Evolutionary conservation across 352 stramenopile genomes (phyloP).

Genomic region (Phytophthora pluvialis): DNA sequence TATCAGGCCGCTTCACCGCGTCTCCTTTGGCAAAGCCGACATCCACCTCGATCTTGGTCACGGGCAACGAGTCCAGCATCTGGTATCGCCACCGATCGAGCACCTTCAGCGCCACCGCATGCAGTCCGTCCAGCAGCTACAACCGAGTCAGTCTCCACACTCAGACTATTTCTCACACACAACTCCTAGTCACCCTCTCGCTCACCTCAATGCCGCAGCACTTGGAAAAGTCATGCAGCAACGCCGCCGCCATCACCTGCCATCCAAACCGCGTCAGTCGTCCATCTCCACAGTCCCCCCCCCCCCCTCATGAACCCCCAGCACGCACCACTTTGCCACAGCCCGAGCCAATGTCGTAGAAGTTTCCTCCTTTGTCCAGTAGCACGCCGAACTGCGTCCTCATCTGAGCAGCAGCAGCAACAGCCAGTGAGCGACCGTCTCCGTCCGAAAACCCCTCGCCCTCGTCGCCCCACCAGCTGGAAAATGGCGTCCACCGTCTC

Average conservation of each 20-base stretch:
- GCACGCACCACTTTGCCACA: conserved; percentile 75
- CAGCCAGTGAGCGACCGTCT: neutral
- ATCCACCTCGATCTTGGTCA: conserved; percentile 58
- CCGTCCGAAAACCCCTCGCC: neutral
- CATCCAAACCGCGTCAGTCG: neutral
- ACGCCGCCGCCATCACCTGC: conserved; percentile 60
- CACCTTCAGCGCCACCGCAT: conserved; percentile 63
- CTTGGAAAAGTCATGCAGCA: conserved; percentile 73
- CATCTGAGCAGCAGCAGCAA: conserved; percentile 41
- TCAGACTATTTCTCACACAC: neutral
- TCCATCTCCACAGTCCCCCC: neutral
- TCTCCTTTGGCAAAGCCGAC: conserved; percentile 63
- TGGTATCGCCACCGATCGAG: conserved; percentile 75
- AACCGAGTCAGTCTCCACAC: neutral
- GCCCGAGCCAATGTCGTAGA: conserved; percentile 75
- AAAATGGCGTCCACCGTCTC: conserved; percentile 63
- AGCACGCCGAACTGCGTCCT: conserved; percentile 61
- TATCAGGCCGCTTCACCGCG: conserved; percentile 44
- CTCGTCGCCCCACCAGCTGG: conserved; percentile 40
- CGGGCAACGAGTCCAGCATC: conserved; percentile 57
- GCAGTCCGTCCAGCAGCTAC: conserved; percentile 61
- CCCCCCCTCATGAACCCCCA: neutral
- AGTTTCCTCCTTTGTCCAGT: conserved; percentile 67
- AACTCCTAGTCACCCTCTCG: neutral
- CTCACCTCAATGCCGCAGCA: conserved; percentile 68